phyloP scores from a whole-genome alignment of 2,329 filamentous ascomycete species.

The Cladorrhinum sp. region DNA sequence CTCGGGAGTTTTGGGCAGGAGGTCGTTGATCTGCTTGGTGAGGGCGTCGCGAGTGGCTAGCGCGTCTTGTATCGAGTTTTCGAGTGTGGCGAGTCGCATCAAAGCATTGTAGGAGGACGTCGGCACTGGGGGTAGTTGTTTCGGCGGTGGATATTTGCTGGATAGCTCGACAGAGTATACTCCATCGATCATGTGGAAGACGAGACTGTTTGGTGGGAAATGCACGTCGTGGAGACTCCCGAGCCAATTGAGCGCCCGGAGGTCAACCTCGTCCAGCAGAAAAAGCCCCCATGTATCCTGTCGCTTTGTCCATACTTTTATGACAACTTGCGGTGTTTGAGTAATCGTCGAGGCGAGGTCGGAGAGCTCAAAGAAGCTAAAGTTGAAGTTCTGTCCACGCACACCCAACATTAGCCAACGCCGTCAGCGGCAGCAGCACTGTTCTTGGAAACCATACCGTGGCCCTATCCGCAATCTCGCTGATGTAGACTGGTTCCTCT shows the following conservation, averaged over 20 bases:
- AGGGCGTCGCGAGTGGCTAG: conserved; percentile 72
- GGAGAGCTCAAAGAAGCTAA: conserved; percentile 76
- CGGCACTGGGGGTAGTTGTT: conserved; percentile 48
- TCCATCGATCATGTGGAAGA: conserved; percentile 84
- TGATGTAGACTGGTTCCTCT: conserved; percentile 80
- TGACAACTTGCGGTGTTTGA: conserved; percentile 59
- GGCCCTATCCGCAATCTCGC: conserved; percentile 73
- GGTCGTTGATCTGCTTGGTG: conserved; percentile 70
- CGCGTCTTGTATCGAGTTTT: conserved; percentile 88
- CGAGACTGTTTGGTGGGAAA: conserved; percentile 75
- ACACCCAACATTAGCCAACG: conserved; percentile 16
- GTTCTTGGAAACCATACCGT: conserved; percentile 47
- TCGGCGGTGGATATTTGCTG: conserved; percentile 47
- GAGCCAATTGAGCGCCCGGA: conserved; percentile 74
- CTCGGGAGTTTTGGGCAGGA: conserved; percentile 43
- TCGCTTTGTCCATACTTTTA: conserved; percentile 72
- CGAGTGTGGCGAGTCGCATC: conserved; percentile 83
- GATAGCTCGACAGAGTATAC: conserved; percentile 78
- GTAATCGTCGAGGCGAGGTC: conserved; percentile 61
- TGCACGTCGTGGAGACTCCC: conserved; percentile 67
- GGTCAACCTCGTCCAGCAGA: conserved; percentile 67
- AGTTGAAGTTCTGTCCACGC: conserved; percentile 70
- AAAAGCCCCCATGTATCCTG: conserved; percentile 58
- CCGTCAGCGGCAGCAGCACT: neutral
- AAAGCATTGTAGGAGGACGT: conserved; percentile 84